phyloP scores from a whole-genome alignment of 2,329 filamentous ascomycete genomes.

The Rhynchosporium secalis region DNA sequence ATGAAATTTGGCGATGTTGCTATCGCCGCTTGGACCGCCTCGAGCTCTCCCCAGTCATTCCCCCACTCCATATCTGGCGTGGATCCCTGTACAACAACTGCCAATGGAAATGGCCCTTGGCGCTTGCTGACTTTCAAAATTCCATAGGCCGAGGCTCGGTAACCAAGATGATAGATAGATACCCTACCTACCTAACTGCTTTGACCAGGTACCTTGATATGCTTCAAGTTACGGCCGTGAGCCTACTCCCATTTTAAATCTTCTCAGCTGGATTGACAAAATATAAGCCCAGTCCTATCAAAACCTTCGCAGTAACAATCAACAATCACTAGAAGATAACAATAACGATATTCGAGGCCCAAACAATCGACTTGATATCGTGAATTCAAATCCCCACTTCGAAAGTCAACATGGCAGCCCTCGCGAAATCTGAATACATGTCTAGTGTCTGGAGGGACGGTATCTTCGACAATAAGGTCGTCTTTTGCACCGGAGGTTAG shows the following conservation, averaged over 20 bases:
- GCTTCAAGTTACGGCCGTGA: slow-evolving; percentile 19
- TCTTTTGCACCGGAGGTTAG: slow-evolving; percentile 82
- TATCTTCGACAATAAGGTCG: slow-evolving; percentile 84
- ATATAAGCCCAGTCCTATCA: background rate
- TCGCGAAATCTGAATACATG: slow-evolving; percentile 73
- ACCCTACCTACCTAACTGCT: no score
- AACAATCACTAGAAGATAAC: background rate
- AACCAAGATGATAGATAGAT: no score
- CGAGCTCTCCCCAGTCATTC: background rate
- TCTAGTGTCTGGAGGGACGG: slow-evolving; percentile 84
- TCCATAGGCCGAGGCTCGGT: slow-evolving; percentile 14
- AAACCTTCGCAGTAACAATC: background rate
- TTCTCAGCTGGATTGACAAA: slow-evolving; percentile 14
- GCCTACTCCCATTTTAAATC: background rate
- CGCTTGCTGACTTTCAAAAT: slow-evolving; percentile 13
- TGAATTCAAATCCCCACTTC: background rate
- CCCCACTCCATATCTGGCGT: background rate
- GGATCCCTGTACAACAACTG: background rate
- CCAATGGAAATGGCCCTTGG: slow-evolving; percentile 4
- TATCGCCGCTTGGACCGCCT: background rate
- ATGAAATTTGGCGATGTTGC: background rate
- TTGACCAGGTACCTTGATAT: background rate
- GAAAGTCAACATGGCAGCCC: slow-evolving; percentile 26
- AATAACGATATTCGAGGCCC: background rate
- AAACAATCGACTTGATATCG: background rate